Evolutionary conservation across 2,329 filamentous ascomycete species (phyloP).

Genomic region (Alternaria solani): DNA sequence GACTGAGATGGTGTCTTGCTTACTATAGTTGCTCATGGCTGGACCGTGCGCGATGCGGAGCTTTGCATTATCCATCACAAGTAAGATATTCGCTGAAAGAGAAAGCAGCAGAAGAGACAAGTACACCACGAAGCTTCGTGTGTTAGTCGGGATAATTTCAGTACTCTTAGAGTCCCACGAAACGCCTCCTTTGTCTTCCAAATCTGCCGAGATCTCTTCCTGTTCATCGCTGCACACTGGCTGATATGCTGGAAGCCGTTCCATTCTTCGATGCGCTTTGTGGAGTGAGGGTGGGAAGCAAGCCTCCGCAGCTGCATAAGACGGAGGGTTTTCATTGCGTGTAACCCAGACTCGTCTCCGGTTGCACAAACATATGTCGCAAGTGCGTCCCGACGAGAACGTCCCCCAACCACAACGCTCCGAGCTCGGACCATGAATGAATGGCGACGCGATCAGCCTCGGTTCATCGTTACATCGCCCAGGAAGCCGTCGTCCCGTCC

Average conservation of each 20-base stretch:
- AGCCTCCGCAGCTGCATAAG: constrained; percentile 7
- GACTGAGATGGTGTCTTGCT: constrained; percentile 5
- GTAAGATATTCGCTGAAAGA: constrained; percentile 39
- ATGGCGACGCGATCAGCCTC: constrained; percentile 21
- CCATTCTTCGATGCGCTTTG: constrained; percentile 26
- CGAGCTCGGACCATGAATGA: constrained; percentile 39
- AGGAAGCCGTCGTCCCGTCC: constrained; percentile 12
- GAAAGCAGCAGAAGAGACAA: constrained; percentile 41
- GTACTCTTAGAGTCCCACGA: constrained; percentile 36
- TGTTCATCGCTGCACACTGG: constrained; percentile 38
- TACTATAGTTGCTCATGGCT: constrained; percentile 38
- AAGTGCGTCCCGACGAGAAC: constrained; percentile 11
- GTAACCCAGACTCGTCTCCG: constrained; percentile 15
- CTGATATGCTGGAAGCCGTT: constrained; percentile 35
- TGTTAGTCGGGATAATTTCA: constrained; percentile 39
- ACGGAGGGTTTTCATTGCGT: constrained; percentile 6
- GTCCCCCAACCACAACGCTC: constrained; percentile 16
- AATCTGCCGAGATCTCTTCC: constrained; percentile 20
- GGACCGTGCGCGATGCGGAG: constrained; percentile 26
- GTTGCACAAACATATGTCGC: constrained; percentile 17
- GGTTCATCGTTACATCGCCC: constrained; percentile 21
- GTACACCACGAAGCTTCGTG: constrained; percentile 35
- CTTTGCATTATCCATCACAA: constrained; percentile 38
- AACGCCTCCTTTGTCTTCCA: constrained; percentile 35
- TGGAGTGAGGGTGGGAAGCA: constrained; percentile 4